These are phyloP conservation scores for Priceomyces medius DNA, from an alignment of 805 yeast genomes.

Conservation along the genomic window DNA sequence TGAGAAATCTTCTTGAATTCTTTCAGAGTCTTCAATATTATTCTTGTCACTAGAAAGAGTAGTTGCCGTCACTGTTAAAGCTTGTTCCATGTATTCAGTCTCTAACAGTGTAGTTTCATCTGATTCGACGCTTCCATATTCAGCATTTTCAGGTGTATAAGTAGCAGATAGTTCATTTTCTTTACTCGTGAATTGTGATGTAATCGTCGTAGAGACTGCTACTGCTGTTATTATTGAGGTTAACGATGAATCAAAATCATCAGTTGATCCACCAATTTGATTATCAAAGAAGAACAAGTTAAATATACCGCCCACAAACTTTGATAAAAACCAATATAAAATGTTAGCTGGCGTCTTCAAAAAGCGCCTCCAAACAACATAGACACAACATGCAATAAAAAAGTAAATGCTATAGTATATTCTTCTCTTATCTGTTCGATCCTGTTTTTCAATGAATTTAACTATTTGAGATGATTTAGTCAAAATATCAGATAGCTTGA, in stretches of 20 bases:
- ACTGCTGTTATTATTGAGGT: not conserved
- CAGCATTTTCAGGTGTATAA: too few relatives aligned
- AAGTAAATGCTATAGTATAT: constrained; percentile 50
- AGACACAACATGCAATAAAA: constrained; percentile 43
- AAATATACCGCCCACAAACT: constrained; percentile 26
- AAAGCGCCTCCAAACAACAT: constrained; percentile 52
- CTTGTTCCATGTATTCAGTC: too few relatives aligned
- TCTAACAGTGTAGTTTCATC: too few relatives aligned
- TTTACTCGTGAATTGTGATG: too few relatives aligned
- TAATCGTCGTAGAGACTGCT: not conserved
- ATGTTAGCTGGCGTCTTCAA: constrained; percentile 44
- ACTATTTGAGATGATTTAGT: constrained; percentile 46
- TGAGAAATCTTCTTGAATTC: too few relatives aligned
- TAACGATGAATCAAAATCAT: not conserved
- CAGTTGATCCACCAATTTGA: not conserved
- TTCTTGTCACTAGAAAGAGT: too few relatives aligned
- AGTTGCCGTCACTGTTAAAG: too few relatives aligned
- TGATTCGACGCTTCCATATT: too few relatives aligned
- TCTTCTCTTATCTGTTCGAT: constrained; percentile 46
- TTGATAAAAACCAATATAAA: constrained; percentile 47
- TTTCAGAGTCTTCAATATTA: too few relatives aligned
- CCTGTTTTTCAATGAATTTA: constrained; percentile 51
- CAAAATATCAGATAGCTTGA: constrained; percentile 29
- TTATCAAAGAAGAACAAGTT: constrained; percentile 17
- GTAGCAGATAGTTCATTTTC: too few relatives aligned